Evolutionary conservation across 179 eudicot species (phyloP).

Genomic region (Sideroxylon spinosum): DNA sequence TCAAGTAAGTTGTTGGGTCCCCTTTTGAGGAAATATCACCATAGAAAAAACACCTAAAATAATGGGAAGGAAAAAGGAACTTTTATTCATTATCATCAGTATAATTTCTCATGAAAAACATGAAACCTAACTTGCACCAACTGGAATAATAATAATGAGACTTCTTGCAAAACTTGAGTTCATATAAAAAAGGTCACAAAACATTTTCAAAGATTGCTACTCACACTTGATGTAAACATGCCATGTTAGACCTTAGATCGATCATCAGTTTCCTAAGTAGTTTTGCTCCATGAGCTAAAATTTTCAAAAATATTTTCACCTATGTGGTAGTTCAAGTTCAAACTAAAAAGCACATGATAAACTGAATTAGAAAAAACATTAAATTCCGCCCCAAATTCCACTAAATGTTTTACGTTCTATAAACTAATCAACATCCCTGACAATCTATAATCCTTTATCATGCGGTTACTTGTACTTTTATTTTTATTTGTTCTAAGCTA

Average conservation of each 20-base stretch:
- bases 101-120: background rate
- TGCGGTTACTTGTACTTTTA: background rate
- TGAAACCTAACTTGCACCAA: background rate
- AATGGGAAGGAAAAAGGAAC: conserved; percentile 13
- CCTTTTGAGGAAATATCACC: conserved; percentile 81
- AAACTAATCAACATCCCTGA: background rate
- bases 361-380: background rate
- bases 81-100: background rate
- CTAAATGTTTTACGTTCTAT: background rate
- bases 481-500: background rate
- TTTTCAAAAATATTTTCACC: conserved; percentile 2
- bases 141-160: background rate
- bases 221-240: background rate
- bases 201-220: background rate
- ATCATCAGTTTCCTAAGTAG: background rate
- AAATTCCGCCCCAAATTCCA: conserved; percentile 6
- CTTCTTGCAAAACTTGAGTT: conserved; percentile 1
- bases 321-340: background rate
- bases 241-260: background rate
- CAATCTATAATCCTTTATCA: background rate
- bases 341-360: background rate
- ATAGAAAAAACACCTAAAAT: conserved; percentile 79
- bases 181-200: background rate
- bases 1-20: conserved; percentile 61
- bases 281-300: background rate